Percentiles rank a stretch among this genome's conserved stretches.
Conservation (phyloP, 305 asterid genomes). For the Solanum chacoense region DNA sequence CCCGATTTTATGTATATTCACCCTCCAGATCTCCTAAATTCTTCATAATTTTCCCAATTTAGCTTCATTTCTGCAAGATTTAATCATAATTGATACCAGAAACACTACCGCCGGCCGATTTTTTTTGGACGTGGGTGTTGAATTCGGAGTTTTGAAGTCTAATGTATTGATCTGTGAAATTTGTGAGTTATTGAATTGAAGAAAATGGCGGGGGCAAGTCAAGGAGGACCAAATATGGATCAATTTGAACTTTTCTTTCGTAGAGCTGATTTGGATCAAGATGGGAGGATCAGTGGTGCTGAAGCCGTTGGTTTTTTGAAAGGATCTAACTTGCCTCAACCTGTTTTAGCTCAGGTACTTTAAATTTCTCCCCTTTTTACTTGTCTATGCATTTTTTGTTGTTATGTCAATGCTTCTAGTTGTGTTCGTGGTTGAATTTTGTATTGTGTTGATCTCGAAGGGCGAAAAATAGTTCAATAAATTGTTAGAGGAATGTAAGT, state of each 20-base stretch:
- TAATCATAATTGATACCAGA: background rate
- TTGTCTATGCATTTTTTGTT: background rate
- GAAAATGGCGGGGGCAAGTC: constrained; percentile 14
- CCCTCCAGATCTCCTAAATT: background rate
- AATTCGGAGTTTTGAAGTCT: background rate
- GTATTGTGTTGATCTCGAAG: background rate
- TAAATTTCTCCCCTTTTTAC: background rate
- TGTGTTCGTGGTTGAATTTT: background rate
- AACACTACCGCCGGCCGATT: background rate
- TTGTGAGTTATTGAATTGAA: background rate
- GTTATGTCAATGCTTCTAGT: background rate
- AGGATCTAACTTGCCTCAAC: constrained; percentile 75
- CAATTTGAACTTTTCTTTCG: constrained; percentile 68
- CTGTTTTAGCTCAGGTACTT: constrained; percentile 67
- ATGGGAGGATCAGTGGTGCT: constrained; percentile 78
- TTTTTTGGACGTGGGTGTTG: background rate
- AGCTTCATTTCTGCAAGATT: background rate
- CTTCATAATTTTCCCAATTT: background rate
- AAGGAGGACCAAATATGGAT: constrained; percentile 30
- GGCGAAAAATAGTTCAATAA: background rate
- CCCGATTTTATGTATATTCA: background rate
- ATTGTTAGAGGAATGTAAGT: background rate
- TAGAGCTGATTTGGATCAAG: constrained; percentile 86
- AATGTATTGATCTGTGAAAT: background rate
- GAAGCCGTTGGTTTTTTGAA: constrained; percentile 78